Evolutionary conservation across 2,329 filamentous ascomycete genomes (phyloP), one percentile per base, ranked within the genome.

Genomic region (Claviceps sp.): DNA sequence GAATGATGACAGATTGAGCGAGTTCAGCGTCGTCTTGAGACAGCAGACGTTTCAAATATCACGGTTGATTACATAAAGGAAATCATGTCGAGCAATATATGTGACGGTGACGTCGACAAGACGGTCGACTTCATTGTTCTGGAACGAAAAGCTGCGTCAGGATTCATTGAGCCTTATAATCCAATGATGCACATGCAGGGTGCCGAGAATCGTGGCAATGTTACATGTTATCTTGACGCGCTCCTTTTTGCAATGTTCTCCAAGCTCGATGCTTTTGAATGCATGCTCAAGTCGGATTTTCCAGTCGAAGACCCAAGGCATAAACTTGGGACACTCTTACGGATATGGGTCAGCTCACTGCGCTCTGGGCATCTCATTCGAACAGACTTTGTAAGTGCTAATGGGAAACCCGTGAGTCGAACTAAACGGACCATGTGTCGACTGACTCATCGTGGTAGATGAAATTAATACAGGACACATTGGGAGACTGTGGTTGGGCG

Each of bases 241-340:
- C 71, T 97, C 22, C 76, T 98, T 1, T 97, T 96, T 65, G 86
- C 91, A 65, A 96, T 98, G 89, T 97, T 97, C 65, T 86, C 87
- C 17, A 84, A 87, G 55, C 75, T 96, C 40, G 85, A 89, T 58
- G 90, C 86, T 57, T 98, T 95, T 65, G 91, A 97, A 66, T 88
- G 86, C 48, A 95, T 97, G 75, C 74, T 96, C 38, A 90, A 87
- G 65, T 85, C 84, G 53, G 81, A 84, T 7, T 87, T 88, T 56
- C 77, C 82, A 26, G 49, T 59, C 16, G 86, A 93, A 55, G 81
- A 88, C 56, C 68, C 73, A 11, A 80, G 84, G 56, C 82, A 80
- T 59, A 87, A 82, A 59, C 72, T 98, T 50, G 84, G 84, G n/a
- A 82, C 82, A 10, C 68, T 95, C 22, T 67, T 97, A 48, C 80